Evolutionary conservation across 2,329 filamentous ascomycete genomes (phyloP).

Genomic region (Reticulascus tulasneorum): DNA sequence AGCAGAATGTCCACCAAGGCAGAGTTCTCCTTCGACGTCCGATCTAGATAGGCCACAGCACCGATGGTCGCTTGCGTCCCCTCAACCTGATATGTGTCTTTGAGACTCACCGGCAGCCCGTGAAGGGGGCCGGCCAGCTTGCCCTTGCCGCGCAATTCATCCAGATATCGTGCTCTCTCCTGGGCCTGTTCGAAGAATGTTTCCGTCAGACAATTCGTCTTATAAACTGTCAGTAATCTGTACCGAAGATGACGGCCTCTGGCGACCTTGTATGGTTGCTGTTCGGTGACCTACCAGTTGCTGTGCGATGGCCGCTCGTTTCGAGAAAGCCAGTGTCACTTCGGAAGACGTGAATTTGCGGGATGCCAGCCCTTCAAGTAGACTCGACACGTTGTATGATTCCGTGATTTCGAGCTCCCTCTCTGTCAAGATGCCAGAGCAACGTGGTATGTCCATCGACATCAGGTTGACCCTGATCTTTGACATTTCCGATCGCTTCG

Average conservation of each 20-base stretch:
- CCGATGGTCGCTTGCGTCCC: constrained; percentile 50
- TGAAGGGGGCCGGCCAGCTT: constrained; percentile 55
- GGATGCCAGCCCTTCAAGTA: constrained; percentile 13
- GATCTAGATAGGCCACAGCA: constrained; percentile 49
- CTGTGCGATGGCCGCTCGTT: constrained; percentile 23
- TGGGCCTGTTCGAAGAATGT: constrained; percentile 48
- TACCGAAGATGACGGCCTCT: neutral
- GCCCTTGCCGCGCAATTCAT: constrained; percentile 36
- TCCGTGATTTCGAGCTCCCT: constrained; percentile 19
- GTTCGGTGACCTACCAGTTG: too few species aligned
- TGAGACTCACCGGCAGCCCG: constrained; percentile 48
- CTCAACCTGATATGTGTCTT: constrained; percentile 27
- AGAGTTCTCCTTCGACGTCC: constrained; percentile 48
- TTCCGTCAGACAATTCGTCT: constrained; percentile 39
- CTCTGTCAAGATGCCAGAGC: constrained; percentile 13
- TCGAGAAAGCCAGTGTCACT: constrained; percentile 21
- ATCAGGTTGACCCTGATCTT: too few species aligned
- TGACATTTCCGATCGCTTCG: too few species aligned
- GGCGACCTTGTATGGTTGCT: neutral
- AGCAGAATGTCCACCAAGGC: constrained; percentile 55
- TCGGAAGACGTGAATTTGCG: constrained; percentile 17
- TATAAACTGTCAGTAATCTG: neutral
- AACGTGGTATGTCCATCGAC: too few species aligned
- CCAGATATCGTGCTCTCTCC: constrained; percentile 36
- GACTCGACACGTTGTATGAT: constrained; percentile 9